These are phyloP conservation scores for Penicillium verrucosum DNA, from an alignment of 2,329 filamentous ascomycete genomes.

Conservation along the genomic window DNA sequence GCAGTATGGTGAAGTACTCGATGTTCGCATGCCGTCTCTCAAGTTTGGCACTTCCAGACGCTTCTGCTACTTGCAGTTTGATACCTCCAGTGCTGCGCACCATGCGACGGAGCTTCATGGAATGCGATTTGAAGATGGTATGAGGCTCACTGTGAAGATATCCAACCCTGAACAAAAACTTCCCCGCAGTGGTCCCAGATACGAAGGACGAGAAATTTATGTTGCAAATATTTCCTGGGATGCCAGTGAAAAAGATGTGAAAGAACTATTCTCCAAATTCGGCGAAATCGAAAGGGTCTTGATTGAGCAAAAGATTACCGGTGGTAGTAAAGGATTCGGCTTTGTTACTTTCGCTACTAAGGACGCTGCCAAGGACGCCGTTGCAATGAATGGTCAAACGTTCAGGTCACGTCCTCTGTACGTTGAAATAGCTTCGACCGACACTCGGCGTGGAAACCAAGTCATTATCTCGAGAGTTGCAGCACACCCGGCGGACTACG, in stretches of 20 bases:
- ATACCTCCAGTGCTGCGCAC: conserved; percentile 63
- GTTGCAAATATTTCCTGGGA: conserved; percentile 65
- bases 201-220: conserved; percentile 85
- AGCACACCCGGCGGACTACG: conserved; percentile 38
- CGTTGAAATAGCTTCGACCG: conserved; percentile 54
- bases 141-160: conserved; percentile 71
- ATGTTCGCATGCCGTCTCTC: conserved; percentile 84
- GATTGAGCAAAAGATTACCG: conserved; percentile 64
- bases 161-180: conserved; percentile 80
- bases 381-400: conserved; percentile 67
- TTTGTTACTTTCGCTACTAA: conserved; percentile 75
- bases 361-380: conserved; percentile 63
- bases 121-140: conserved; percentile 63
- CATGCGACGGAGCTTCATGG: conserved; percentile 72
- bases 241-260: conserved; percentile 65
- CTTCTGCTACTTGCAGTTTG: conserved; percentile 95
- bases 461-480: conserved; percentile 45
- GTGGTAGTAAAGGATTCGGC: conserved; percentile 70
- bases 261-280: conserved; percentile 68
- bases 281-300: conserved; percentile 72
- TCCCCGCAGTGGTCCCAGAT: conserved; percentile 70
- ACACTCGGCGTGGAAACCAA: conserved; percentile 43
- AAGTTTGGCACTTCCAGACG: conserved; percentile 84
- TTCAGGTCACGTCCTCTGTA: conserved; percentile 65
- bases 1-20: conserved; percentile 74